phyloP scores from a whole-genome alignment of 2,329 filamentous ascomycete genomes.

The Claviceps cyperi region DNA sequence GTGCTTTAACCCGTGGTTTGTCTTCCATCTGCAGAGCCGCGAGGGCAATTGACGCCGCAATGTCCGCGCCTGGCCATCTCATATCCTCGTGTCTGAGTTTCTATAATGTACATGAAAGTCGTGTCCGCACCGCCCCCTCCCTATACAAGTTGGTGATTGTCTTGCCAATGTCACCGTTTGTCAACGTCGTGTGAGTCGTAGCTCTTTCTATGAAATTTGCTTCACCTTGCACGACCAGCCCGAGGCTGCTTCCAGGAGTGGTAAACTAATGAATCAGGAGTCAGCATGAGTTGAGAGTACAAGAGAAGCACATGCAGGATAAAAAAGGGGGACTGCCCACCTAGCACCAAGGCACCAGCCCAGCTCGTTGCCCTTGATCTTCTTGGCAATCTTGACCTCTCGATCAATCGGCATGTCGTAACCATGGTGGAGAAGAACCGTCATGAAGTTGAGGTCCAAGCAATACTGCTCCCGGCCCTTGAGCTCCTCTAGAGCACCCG shows the following conservation, averaged over 20 bases:
- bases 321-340: constrained; percentile 33
- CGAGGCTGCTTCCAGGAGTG: constrained; percentile 64
- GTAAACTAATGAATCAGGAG: constrained; percentile 44
- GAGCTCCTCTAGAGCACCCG: constrained; percentile 68
- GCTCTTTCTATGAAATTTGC: constrained; percentile 43
- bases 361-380: constrained; percentile 92
- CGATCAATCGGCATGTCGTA: constrained; percentile 97
- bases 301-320: not conserved
- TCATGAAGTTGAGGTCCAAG: constrained; percentile 92
- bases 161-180: not conserved
- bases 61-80: not conserved
- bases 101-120: not conserved
- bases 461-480: constrained; percentile 76
- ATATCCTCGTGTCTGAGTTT: not conserved
- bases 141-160: not conserved
- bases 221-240: constrained; percentile 84
- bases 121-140: not conserved
- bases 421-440: constrained; percentile 80
- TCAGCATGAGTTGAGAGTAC: constrained; percentile 7
- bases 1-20: too few species aligned
- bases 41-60: too few species aligned
- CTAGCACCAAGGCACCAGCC: constrained; percentile 97
- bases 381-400: constrained; percentile 96
- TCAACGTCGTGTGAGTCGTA: not conserved
- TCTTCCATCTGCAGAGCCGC: too few species aligned